phyloP scores from a whole-genome alignment of 1,284 basidiomycete species.

The Schizophyllum commune region DNA sequence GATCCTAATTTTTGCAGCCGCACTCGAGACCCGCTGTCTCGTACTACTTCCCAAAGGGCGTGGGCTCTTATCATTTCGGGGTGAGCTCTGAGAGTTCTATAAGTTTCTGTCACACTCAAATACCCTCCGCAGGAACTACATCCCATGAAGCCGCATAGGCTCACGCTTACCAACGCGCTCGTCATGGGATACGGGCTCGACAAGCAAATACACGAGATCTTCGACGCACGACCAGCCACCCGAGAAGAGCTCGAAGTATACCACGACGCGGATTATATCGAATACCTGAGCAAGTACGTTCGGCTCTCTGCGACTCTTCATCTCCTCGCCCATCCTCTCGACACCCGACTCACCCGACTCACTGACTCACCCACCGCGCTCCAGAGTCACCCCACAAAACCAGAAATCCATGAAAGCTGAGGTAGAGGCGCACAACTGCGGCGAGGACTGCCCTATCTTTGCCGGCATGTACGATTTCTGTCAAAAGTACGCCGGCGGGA shows the following conservation, averaged over 20 bases:
- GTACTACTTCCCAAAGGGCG: slow-evolving; percentile 92
- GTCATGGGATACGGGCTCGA: slow-evolving; percentile 96
- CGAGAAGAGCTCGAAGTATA: slow-evolving; percentile 87
- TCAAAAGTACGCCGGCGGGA: slow-evolving; percentile 86
- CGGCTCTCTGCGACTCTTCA: not conserved
- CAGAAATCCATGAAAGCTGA: slow-evolving; percentile 66
- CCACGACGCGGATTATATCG: slow-evolving; percentile 92
- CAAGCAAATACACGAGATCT: slow-evolving; percentile 90
- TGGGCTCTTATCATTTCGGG: slow-evolving; percentile 94
- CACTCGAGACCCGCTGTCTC: slow-evolving; percentile 87
- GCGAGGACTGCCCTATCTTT: slow-evolving; percentile 94
- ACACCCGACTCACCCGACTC: not conserved
- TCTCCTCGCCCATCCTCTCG: no score
- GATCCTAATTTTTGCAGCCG: slow-evolving; percentile 35
- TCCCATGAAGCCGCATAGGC: slow-evolving; percentile 96
- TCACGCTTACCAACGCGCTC: slow-evolving; percentile 92
- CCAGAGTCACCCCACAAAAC: slow-evolving; percentile 77
- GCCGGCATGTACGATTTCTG: slow-evolving; percentile 91
- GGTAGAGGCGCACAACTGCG: slow-evolving; percentile 81
- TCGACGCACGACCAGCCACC: slow-evolving; percentile 84
- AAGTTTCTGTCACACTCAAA: slow-evolving; percentile 7
- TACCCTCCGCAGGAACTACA: slow-evolving; percentile 69
- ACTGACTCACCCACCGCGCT: slow-evolving; percentile 1
- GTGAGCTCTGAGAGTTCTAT: slow-evolving; percentile 36
- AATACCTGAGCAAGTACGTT: slow-evolving; percentile 81